These are phyloP conservation scores for Scheffersomyces insectosa DNA, from an alignment of 1,139 yeast genomes.

Conservation along the genomic window DNA sequence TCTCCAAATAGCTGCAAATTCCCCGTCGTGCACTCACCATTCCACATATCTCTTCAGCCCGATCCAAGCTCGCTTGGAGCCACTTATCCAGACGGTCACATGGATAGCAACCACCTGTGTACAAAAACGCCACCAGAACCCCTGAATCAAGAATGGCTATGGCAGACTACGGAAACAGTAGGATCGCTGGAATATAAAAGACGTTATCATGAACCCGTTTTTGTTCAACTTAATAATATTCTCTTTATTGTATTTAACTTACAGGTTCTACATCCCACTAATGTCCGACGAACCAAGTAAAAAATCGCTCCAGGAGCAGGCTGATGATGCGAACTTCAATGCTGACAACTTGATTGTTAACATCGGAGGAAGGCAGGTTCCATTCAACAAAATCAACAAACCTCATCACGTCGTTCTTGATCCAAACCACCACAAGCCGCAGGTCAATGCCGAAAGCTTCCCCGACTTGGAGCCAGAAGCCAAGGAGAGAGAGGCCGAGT, in stretches of 20 bases:
- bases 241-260: conserved; percentile 3
- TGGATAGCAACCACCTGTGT: no score
- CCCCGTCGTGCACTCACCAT: no score
- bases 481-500: conserved; percentile 13
- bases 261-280: conserved; percentile 3
- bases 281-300: conserved; percentile 7
- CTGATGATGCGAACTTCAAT: conserved; percentile 14
- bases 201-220: conserved; percentile 5
- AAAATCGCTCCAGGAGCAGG: conserved; percentile 15
- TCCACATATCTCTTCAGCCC: no score
- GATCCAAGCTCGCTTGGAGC: no score
- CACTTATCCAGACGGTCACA: no score
- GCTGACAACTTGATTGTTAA: conserved; percentile 26
- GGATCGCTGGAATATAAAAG: conserved; percentile 2
- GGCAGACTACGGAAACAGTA: no score
- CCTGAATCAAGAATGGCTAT: not conserved
- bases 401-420: conserved; percentile 44
- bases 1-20: no score
- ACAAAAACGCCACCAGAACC: not conserved
- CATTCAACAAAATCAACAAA: conserved; percentile 36
- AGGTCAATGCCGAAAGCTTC: conserved; percentile 14
- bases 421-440: conserved; percentile 25
- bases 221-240: conserved; percentile 4
- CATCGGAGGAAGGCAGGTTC: conserved; percentile 40
- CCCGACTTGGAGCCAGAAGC: conserved; percentile 27